Evolutionary conservation across 495 filamentous ascomycete species (phyloP).

Genomic region (Chaetomidium leptoderma): DNA sequence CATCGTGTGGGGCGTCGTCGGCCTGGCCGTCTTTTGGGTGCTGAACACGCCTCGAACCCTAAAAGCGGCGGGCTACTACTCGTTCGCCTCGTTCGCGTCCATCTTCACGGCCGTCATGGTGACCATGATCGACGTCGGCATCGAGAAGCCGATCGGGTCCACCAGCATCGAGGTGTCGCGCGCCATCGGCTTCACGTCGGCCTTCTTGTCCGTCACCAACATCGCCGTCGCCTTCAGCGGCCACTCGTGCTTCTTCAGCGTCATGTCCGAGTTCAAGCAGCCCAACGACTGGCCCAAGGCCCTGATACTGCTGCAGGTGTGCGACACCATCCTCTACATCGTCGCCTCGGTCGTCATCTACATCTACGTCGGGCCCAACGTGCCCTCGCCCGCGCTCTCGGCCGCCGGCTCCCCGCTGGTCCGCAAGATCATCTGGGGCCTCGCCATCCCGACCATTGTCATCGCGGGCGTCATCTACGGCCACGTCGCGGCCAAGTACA

Average conservation of each 20-base stretch:
- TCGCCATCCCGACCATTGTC: slow-evolving; percentile 63
- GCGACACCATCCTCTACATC: slow-evolving; percentile 21
- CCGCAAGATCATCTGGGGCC: slow-evolving; percentile 60
- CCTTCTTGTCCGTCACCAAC: slow-evolving; percentile 23
- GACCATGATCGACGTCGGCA: slow-evolving; percentile 25
- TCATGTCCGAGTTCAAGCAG: slow-evolving; percentile 23
- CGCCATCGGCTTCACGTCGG: slow-evolving; percentile 15
- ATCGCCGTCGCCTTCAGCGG: slow-evolving; percentile 25
- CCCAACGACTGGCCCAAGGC: slow-evolving; percentile 26
- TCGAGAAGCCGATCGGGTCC: slow-evolving; percentile 21
- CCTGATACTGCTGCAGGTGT: slow-evolving; percentile 17
- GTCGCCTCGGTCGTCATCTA: slow-evolving; percentile 47
- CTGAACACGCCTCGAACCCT: slow-evolving; percentile 21
- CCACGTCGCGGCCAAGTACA: slow-evolving; percentile 45
- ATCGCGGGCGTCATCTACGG: slow-evolving; percentile 61
- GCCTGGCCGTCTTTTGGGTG: slow-evolving; percentile 18
- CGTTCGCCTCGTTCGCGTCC: slow-evolving; percentile 23
- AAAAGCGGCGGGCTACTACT: slow-evolving; percentile 19
- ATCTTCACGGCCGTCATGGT: slow-evolving; percentile 24
- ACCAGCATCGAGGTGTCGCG: slow-evolving; percentile 14
- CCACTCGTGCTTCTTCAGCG: slow-evolving; percentile 26
- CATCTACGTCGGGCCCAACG: slow-evolving; percentile 53
- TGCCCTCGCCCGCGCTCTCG: slow-evolving; percentile 36
- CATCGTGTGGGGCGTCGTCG: slow-evolving; percentile 25
- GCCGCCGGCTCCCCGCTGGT: slow-evolving; percentile 18